A percentile compares a stretch with the other conserved stretches of the same genome.
Evolutionary conservation across 345 rosid genomes (phyloP).

Genomic region (Kandelia obovata): DNA sequence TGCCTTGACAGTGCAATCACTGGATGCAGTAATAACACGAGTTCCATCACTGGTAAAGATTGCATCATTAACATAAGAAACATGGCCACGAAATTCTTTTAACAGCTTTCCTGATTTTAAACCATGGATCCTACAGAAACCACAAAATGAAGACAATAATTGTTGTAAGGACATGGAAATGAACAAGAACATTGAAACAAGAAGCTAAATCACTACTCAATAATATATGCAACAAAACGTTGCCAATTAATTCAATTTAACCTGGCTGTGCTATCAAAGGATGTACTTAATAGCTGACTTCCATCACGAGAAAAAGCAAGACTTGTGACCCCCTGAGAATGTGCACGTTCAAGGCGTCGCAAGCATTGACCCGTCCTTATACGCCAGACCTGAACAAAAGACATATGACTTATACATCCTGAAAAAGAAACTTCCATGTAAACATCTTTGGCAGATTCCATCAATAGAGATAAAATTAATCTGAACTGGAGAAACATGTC

Average conservation of each 20-base stretch:
- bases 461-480: neutral
- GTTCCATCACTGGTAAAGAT: slow-evolving; percentile 87
- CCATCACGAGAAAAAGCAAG: slow-evolving; percentile 94
- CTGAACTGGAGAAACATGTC: neutral
- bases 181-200: neutral
- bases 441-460: neutral
- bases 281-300: slow-evolving; percentile 87
- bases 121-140: slow-evolving; percentile 77
- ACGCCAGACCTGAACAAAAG: slow-evolving; percentile 78
- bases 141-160: neutral
- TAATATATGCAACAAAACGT: slow-evolving; percentile 3
- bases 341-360: slow-evolving; percentile 91
- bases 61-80: slow-evolving; percentile 88
- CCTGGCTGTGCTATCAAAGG: slow-evolving; percentile 95
- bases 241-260: slow-evolving; percentile 17
- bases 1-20: slow-evolving; percentile 89
- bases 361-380: slow-evolving; percentile 90
- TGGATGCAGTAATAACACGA: slow-evolving; percentile 86
- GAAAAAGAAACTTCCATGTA: neutral
- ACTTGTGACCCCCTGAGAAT: slow-evolving; percentile 93
- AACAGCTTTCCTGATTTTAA: slow-evolving; percentile 92
- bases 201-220: neutral
- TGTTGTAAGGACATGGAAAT: neutral
- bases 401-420: neutral
- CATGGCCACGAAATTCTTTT: slow-evolving; percentile 92